Base-by-base conservation (phyloP, 1,284 basidiomycete species). In the Tetrapyrgos nigripes region DNA sequence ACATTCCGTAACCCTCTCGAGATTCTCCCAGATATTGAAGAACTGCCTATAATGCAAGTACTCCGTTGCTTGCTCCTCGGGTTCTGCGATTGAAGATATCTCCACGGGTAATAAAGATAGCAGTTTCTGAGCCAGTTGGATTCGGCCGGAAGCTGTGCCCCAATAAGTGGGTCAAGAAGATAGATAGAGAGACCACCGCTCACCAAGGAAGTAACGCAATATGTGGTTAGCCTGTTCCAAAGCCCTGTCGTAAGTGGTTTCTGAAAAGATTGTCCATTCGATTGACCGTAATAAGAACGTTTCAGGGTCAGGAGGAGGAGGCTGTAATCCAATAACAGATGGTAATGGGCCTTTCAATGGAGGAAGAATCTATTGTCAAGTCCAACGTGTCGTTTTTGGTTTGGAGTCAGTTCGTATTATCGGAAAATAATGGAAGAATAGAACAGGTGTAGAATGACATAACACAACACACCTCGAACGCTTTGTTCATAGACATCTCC, bases 211-310 rank as follows among this genome's bases (percentile, higher is more conserved):
- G 70, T 94, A 94, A 14, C 95, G 86, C 57, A 94, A 73, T 52
- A 96, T 90, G 40, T 92, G 87, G 61, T 96, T 94, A 1, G 92
- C 88, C 66, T 95, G 92, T 67, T 91, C 84, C 3, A 97, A 77
- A 0, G 94, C 94, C 17, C 88, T 88, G n/a, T 80, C 76, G 62
- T 89, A 87, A 1, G 94, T 97, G 19, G 82, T 76, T 43, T 87
- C 84, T 62, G 85, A 79, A 71, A 94, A 92, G 0, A 87, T 92
- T 47, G 97, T 92, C 97, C 97, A 99, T 70, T 98, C 96, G 58
- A 98, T 89, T 0, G 93, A 92, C 9, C 94, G 85, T 51, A 98
- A 83, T 9, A 99, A 80, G 50, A 91, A 75, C 43, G 80, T 73
- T 70, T 97, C 93, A 1, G 74, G 72, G 13, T 86, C 83, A 1